These are phyloP conservation scores for Saccharum hybrid DNA, from an alignment of 202 grass and related monocot species.

Conservation along the genomic window DNA sequence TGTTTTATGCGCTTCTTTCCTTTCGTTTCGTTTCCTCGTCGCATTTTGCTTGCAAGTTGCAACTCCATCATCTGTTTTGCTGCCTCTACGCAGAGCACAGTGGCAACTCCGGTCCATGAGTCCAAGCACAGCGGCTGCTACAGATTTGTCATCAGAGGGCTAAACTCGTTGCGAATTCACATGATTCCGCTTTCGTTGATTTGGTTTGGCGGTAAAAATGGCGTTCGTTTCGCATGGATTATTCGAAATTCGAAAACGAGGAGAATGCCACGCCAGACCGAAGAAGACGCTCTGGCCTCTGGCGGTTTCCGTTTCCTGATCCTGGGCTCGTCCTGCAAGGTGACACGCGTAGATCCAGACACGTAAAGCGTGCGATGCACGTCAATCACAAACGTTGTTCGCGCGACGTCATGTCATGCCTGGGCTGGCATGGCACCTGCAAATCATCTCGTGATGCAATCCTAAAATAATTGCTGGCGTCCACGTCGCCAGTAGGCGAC, in stretches of 20 bases:
- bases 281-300: not conserved
- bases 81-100: not conserved
- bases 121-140: too few species aligned
- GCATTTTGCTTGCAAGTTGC: not conserved
- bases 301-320: not conserved
- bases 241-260: not conserved
- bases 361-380: constrained; percentile 28
- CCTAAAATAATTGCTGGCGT: constrained; percentile 41
- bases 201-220: not conserved
- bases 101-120: too few species aligned
- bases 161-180: too few species aligned
- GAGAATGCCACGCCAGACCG: too few species aligned
- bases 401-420: not conserved
- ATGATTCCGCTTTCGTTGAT: not conserved
- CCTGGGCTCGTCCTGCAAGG: not conserved
- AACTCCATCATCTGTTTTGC: not conserved
- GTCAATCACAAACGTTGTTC: not conserved
- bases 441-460: constrained; percentile 12
- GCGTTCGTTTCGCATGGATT: not conserved
- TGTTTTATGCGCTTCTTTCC: constrained; percentile 21
- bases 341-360: not conserved
- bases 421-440: not conserved
- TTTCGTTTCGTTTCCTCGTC: not conserved
- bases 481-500: constrained; percentile 33
- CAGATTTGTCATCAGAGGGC: too few species aligned